Evolutionary conservation across 257 asterid species (phyloP), one percentile per base, ranked within the genome.

Genomic region (Solanum pennellii): DNA sequence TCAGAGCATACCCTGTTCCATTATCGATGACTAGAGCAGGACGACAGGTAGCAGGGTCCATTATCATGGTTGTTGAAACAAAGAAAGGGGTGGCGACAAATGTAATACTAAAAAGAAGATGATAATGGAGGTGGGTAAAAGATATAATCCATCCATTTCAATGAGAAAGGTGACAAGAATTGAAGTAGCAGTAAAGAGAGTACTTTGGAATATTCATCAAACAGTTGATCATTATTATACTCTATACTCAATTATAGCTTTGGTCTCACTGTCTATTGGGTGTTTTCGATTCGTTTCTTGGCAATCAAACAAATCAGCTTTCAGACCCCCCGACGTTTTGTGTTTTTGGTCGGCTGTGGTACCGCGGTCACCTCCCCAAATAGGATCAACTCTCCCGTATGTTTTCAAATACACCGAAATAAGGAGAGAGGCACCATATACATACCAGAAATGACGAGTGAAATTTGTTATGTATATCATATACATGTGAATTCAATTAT

Each of bases 1-100:
- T n/a, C 11, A 79, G 8, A 47, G 10, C 69, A 31, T 92, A 96
- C 99, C 99, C 99, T 65, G 99, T 94, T 89, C 99, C 99, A 56
- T 94, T 97, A 89, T 97, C 99, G 92, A 97, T 97, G 83, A 97
- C 99, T 73, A 97, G 94, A 45, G 98, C 99, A 7, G 98, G 98
- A 31, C 97, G 96, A 89, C 96, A 89, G 76, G 96, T 89, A 87
- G 94, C 93, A 69, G 95, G 91, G 93, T 97, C 99, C 99, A 97
- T 97, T 80, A 92, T 92, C 96, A 92, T 94, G 91, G 88, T 91
- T 91, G 91, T 89, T 87, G 92, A 82, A 76, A 89, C 83, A 41
- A 88, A 85, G 79, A 75, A 33, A 86, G 29, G 52, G 89, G 83
- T 85, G 87, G 88, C 90, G 93, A 92, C 87, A 79, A 42, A 77